phyloP scores from a whole-genome alignment of 2,329 filamentous ascomycete species.

The Xylaria sp. region DNA sequence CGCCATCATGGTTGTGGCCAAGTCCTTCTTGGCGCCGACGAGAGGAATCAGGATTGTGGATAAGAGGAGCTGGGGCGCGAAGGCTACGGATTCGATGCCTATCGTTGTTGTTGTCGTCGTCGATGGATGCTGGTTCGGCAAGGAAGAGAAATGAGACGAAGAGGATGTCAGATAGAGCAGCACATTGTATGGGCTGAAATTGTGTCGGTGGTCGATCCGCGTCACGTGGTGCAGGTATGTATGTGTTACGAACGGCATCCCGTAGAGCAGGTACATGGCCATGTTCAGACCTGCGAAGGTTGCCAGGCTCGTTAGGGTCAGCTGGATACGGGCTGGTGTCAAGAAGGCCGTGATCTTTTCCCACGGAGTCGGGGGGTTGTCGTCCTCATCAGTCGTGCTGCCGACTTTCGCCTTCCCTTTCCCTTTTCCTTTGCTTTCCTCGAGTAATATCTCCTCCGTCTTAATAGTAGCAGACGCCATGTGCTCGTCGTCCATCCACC shows the following conservation, averaged over 20 bases:
- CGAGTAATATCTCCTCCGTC: conserved; percentile 12
- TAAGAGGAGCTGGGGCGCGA: conserved; percentile 86
- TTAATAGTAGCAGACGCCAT: conserved; percentile 43
- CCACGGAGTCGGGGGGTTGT: conserved; percentile 41
- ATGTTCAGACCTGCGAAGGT: conserved; percentile 80
- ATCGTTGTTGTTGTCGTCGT: conserved; percentile 39
- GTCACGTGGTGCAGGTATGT: conserved; percentile 94
- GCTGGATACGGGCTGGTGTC: conserved; percentile 64
- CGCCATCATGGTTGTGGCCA: conserved; percentile 86
- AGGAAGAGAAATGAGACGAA: conserved; percentile 42
- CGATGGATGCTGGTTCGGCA: conserved; percentile 11
- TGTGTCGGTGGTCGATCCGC: conserved; percentile 95
- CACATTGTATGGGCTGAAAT: conserved; percentile 96
- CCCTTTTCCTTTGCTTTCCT: no score
- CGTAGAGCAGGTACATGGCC: conserved; percentile 84
- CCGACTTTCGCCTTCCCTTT: no score
- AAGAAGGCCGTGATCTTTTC: conserved; percentile 55
- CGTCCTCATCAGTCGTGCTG: no score
- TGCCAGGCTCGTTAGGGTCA: conserved; percentile 72
- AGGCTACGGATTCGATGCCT: conserved; percentile 81
- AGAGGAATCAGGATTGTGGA: conserved; percentile 81
- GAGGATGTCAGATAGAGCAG: conserved; percentile 88
- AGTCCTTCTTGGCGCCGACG: conserved; percentile 79
- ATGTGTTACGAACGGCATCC: conserved; percentile 82
- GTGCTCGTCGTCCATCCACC: conserved; percentile 76